These are phyloP conservation scores for Arbutus unedo DNA, from an alignment of 148 eudicot species.

Conservation along the genomic window DNA sequence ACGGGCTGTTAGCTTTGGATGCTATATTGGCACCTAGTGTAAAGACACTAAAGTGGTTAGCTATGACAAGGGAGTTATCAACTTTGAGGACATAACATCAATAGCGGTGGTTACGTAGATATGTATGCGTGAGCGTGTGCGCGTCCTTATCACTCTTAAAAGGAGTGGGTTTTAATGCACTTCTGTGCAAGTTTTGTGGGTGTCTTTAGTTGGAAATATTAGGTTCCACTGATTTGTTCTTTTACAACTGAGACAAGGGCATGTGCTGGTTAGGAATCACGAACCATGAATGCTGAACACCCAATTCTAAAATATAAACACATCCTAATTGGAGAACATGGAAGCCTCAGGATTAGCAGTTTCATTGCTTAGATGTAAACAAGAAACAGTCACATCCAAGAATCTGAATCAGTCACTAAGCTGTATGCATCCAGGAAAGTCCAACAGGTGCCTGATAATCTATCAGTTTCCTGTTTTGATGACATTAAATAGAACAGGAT, in stretches of 20 bases:
- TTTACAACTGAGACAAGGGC: not conserved
- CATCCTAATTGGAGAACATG: not conserved
- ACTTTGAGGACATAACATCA: not conserved
- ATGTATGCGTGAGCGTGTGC: not conserved
- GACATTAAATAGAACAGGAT: not conserved
- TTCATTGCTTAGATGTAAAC: not conserved
- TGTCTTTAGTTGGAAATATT: not conserved
- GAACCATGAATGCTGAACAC: slow-evolving; percentile 5
- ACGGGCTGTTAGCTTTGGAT: too few relatives aligned
- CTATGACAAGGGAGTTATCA: not conserved
- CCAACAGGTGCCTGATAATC: not conserved
- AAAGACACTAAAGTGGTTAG: not conserved
- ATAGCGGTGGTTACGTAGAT: not conserved
- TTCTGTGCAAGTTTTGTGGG: not conserved
- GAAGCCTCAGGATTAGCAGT: not conserved
- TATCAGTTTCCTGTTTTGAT: not conserved
- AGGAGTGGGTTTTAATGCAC: not conserved
- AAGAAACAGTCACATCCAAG: not conserved
- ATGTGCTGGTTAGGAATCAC: not conserved
- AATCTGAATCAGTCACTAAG: not conserved
- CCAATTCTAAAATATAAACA: not conserved
- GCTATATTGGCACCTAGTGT: not conserved
- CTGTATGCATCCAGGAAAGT: not conserved
- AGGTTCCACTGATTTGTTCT: not conserved
- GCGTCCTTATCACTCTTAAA: not conserved